phyloP scores from a whole-genome alignment of 2,329 filamentous ascomycete genomes.

The Colletotrichum sublineola region DNA sequence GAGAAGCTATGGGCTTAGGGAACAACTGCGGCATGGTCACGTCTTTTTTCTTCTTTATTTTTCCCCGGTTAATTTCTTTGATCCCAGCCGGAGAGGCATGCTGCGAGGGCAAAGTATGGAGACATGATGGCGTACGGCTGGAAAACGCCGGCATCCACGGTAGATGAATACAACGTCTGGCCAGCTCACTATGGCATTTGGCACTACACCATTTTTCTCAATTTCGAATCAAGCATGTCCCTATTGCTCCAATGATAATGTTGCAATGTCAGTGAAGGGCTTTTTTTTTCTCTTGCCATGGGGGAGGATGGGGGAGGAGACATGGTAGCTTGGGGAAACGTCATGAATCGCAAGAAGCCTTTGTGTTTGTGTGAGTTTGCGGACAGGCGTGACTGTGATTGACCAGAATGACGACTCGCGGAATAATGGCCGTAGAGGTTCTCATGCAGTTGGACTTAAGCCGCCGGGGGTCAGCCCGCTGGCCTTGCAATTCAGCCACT shows the following conservation, averaged over 20 bases:
- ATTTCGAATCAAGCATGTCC: not conserved
- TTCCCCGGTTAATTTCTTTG: not conserved
- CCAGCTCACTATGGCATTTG: slow-evolving; percentile 22
- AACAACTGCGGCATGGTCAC: slow-evolving; percentile 22
- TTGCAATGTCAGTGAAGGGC: not conserved
- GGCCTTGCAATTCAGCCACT: not conserved
- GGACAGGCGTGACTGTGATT: not conserved
- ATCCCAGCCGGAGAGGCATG: slow-evolving; percentile 11
- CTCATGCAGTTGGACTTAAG: not conserved
- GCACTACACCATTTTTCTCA: not conserved
- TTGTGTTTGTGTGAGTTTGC: not conserved
- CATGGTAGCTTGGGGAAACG: not conserved
- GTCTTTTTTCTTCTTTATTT: not conserved
- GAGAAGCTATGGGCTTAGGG: slow-evolving; percentile 10
- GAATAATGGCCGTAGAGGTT: slow-evolving; percentile 4
- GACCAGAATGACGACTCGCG: not conserved
- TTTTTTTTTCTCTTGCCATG: not conserved
- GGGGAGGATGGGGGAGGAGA: not conserved
- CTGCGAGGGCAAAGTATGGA: slow-evolving; percentile 5
- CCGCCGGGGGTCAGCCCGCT: not conserved
- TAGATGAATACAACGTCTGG: slow-evolving; percentile 37
- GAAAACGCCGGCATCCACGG: slow-evolving; percentile 20
- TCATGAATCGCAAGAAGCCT: not conserved
- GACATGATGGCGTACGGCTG: slow-evolving; percentile 22
- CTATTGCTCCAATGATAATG: not conserved